Percentiles rank a stretch among this genome's conserved stretches.
Evolutionary conservation across 163 green algal species (phyloP).

Genomic region (Smithsoniella earleae): DNA sequence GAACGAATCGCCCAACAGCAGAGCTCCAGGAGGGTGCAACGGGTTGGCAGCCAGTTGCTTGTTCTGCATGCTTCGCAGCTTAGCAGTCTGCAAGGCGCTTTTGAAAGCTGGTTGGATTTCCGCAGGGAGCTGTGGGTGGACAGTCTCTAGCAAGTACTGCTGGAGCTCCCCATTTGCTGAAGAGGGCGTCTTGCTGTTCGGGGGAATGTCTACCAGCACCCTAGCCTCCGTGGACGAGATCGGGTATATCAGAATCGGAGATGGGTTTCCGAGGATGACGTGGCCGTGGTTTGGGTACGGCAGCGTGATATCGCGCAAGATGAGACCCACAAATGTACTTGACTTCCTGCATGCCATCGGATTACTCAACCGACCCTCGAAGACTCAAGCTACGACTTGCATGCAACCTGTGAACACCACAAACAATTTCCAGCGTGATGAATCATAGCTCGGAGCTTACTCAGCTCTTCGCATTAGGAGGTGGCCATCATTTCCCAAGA

Average conservation of each 20-base stretch:
- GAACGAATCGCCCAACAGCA: conserved; percentile 95
- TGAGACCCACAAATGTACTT: conserved; percentile 77
- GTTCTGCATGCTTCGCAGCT: conserved; percentile 76
- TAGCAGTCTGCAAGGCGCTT: not conserved
- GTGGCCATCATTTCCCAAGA: too few species aligned
- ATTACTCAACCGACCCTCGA: too few species aligned
- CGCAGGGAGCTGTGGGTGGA: conserved; percentile 54
- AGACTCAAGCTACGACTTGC: too few species aligned
- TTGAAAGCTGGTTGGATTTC: conserved; percentile 60
- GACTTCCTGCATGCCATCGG: conserved; percentile 25
- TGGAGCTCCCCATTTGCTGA: conserved; percentile 42
- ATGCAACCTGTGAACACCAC: too few species aligned
- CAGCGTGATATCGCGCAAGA: conserved; percentile 62
- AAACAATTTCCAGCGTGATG: too few species aligned
- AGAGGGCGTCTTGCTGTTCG: conserved; percentile 42
- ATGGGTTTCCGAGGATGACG: conserved; percentile 84
- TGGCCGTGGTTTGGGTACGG: conserved; percentile 83
- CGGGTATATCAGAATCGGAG: conserved; percentile 95
- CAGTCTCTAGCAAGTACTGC: conserved; percentile 43
- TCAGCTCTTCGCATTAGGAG: too few species aligned
- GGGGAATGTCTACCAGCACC: conserved; percentile 24
- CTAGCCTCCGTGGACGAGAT: conserved; percentile 72
- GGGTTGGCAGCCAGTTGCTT: conserved; percentile 75
- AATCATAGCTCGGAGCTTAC: too few species aligned
- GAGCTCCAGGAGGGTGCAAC: conserved; percentile 65